Evolutionary conservation across 441 rosid species (phyloP).

Genomic region (Capsella rubella): DNA sequence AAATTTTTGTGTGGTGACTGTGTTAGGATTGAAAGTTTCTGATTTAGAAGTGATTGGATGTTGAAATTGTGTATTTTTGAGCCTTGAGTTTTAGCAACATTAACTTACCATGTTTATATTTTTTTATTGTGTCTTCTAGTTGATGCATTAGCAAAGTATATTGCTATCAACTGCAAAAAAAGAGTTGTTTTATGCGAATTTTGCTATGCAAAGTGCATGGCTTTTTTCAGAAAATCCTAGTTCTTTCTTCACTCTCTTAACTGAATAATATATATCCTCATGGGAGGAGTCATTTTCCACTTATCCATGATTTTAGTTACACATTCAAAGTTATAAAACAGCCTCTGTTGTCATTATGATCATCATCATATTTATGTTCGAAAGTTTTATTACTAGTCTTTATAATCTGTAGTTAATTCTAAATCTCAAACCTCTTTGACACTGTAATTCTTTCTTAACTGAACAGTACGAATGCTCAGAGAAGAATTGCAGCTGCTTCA

Average conservation of each 20-base stretch:
- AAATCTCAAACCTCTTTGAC: conserved; percentile 1
- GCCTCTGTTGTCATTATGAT: background rate
- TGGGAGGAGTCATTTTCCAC: background rate
- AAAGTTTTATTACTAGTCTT: background rate
- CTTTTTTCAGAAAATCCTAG: background rate
- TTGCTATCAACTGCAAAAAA: conserved; percentile 4
- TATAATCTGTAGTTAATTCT: background rate
- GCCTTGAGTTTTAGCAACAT: background rate
- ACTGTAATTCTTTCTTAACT: background rate
- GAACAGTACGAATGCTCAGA: conserved; percentile 87
- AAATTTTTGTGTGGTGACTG: background rate
- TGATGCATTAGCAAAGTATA: background rate
- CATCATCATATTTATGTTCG: background rate
- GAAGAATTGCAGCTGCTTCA: conserved; percentile 97
- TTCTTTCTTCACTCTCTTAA: background rate
- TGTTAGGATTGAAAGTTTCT: background rate
- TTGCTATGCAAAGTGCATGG: background rate
- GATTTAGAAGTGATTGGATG: conserved; percentile 29
- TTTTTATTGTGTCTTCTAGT: background rate
- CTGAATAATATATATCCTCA: background rate
- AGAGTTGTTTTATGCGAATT: background rate
- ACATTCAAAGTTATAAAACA: background rate
- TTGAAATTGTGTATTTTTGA: background rate
- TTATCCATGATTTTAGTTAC: background rate
- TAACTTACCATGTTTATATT: no score